These are phyloP conservation scores for Penicillium sclerotigenum DNA, from an alignment of 2,329 filamentous ascomycete genomes.

Conservation along the genomic window DNA sequence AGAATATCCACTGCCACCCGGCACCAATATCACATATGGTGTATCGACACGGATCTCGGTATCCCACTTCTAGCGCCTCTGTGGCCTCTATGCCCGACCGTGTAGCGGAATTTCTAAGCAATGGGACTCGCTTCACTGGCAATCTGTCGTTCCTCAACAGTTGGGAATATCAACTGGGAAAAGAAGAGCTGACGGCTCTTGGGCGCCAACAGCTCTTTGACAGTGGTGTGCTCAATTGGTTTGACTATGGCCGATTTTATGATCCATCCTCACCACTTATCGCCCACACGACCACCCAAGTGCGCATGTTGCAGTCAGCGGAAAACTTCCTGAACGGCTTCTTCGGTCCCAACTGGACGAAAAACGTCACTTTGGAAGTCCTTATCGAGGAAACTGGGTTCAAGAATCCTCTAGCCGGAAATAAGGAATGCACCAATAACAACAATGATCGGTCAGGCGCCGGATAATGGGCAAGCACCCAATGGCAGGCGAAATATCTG, in stretches of 20 bases:
- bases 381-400: conserved; percentile 59
- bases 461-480: conserved; percentile 29
- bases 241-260: conserved; percentile 69
- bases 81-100: conserved; percentile 57
- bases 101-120: conserved; percentile 51
- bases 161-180: conserved; percentile 67
- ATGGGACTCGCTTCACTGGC: conserved; percentile 56
- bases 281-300: conserved; percentile 70
- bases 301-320: conserved; percentile 72
- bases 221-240: conserved; percentile 67
- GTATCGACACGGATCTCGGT: conserved; percentile 69
- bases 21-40: conserved; percentile 70
- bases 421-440: conserved; percentile 63
- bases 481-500: conserved; percentile 66
- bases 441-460: conserved; percentile 35
- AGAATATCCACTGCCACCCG: conserved; percentile 65
- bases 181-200: conserved; percentile 68
- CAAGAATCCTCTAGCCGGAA: conserved; percentile 54
- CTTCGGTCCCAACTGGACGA: conserved; percentile 71
- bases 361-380: conserved; percentile 69
- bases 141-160: conserved; percentile 63
- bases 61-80: conserved; percentile 62
- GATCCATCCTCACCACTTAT: conserved; percentile 71
- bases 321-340: conserved; percentile 78
- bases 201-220: conserved; percentile 72